Evolutionary conservation across 2,329 filamentous ascomycete species (phyloP), one percentile per base, ranked within the genome.

Genomic region (Fusarium sp.): DNA sequence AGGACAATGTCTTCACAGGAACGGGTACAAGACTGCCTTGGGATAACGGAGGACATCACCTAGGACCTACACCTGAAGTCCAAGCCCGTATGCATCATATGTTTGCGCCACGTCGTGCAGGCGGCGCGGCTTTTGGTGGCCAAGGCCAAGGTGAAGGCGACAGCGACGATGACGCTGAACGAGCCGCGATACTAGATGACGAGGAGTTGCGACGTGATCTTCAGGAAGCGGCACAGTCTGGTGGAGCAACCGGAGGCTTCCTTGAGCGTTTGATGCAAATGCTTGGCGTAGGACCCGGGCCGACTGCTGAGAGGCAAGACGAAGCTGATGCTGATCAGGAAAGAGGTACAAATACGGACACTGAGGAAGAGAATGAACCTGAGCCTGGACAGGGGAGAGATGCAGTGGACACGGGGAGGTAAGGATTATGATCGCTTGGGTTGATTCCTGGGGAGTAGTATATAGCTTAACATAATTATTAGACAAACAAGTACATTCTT

Each of bases 1-100:
- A 80, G 17, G 79, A 84, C 10, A 88, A 89, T 41, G 71, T 73
- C 22, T 73, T 73, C n/a, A 61, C 71, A 8, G 68, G 75, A 13
- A 60, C 57, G 19, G 68, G 64, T 20, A 65, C 72, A n/a, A 59
- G 64, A 48, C 40, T 64, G 30, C 67, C 67, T 11, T 72, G 66
- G 61, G 35, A 65, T n/a, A 59, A 30, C 15, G 55, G 56, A 22
- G 46, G 41, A 19, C 39, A 51, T 39, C 46, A 26, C 10, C 52
- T 47, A 26, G 49, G 43, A 7, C 50, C 53, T 41, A 51, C 50
- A 22, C 64, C 66, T 22, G 73, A 74, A 11, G 60, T 74, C n/a
- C 60, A 75, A 44, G 75, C 70, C 14, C 71, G 71, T 19, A 59
- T 79, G 67, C 71, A 72, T 14, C 70, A 75, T n/a, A 44, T 79